Base-by-base conservation (phyloP, 2,329 filamentous ascomycete genomes). In the Periglandula ipomoeae region DNA sequence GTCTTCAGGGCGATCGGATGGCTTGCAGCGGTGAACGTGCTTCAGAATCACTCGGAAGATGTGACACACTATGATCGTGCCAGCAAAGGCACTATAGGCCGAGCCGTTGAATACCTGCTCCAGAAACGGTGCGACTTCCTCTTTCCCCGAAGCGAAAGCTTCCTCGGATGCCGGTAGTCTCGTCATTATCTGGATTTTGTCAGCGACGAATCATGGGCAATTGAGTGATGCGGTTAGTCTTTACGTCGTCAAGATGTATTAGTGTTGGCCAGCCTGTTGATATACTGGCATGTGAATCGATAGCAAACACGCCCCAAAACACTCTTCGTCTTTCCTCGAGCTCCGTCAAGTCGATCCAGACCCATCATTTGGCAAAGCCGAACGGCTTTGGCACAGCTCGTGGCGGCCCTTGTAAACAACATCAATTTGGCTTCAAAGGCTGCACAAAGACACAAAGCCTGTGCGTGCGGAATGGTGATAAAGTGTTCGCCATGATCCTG, bases 191-290 rank as follows among this genome's bases (percentile, higher is more conserved):
- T 75, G 22, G 30, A n/a, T n/a, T n/a, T n/a, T n/a, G n/a, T n/a
- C n/a, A n/a, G n/a, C n/a, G n/a, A n/a, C n/a, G n/a, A n/a, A n/a
- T n/a, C n/a, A n/a, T n/a, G n/a, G n/a, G n/a, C n/a, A n/a, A n/a
- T n/a, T n/a, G n/a, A n/a, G n/a, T n/a, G n/a, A n/a, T n/a, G n/a
- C n/a, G n/a, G n/a, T n/a, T n/a, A n/a, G n/a, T n/a, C n/a, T n/a
- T n/a, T n/a, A n/a, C n/a, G n/a, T n/a, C n/a, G n/a, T n/a, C n/a
- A n/a, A n/a, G n/a, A n/a, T n/a, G n/a, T n/a, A 95, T 82, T 23
- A 82, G 70, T 70, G 87, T 84, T 0, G 90, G 88, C 90, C 90
- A 96, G 2, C 90, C 90, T 4, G 89, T 95, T 11, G 88, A 89
- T 46, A 95, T 87, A 58, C 85, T 89, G 2, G 87, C 84, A 66